Evolutionary conservation across 1,284 basidiomycete species (phyloP).

Genomic region (Sporisorium exsertum): DNA sequence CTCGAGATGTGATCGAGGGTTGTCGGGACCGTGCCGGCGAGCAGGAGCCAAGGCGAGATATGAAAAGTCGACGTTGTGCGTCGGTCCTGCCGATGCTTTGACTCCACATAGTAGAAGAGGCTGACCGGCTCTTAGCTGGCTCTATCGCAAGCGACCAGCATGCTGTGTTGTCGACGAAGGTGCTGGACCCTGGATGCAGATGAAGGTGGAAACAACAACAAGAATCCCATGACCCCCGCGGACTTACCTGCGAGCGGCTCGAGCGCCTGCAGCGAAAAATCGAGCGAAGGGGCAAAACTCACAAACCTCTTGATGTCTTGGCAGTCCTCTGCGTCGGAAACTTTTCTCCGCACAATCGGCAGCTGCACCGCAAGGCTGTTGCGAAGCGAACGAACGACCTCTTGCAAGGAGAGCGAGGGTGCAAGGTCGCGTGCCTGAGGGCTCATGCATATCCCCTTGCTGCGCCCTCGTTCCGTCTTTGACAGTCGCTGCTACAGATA

Average conservation of each 20-base stretch:
- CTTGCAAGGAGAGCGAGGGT: too few species aligned
- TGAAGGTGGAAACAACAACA: not conserved
- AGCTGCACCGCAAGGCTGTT: not conserved
- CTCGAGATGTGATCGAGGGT: not conserved
- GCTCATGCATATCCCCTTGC: not conserved
- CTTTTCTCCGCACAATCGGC: not conserved
- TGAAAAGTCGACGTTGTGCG: not conserved
- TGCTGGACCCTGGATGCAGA: not conserved
- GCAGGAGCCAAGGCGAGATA: not conserved
- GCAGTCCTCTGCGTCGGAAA: not conserved
- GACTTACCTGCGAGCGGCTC: not conserved
- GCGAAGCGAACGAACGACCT: not conserved
- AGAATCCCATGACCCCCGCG: conserved; percentile 1
- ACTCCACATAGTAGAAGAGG: conserved; percentile 7
- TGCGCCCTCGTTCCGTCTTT: too few species aligned
- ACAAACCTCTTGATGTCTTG: not conserved
- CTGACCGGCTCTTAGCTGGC: not conserved
- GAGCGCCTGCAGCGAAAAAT: not conserved
- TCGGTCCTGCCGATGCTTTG: conserved; percentile 7
- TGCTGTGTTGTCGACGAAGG: not conserved
- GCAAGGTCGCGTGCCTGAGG: too few species aligned
- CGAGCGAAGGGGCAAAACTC: not conserved
- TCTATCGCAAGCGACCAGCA: not conserved
- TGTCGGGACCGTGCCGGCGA: conserved; percentile 13
- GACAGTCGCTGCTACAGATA: too few species aligned